A percentile compares a stretch with the other conserved stretches of the same genome.
These are phyloP conservation scores for Acanthamoeba lenticulata DNA, from an alignment of 208 protist species.

Conservation along the genomic window DNA sequence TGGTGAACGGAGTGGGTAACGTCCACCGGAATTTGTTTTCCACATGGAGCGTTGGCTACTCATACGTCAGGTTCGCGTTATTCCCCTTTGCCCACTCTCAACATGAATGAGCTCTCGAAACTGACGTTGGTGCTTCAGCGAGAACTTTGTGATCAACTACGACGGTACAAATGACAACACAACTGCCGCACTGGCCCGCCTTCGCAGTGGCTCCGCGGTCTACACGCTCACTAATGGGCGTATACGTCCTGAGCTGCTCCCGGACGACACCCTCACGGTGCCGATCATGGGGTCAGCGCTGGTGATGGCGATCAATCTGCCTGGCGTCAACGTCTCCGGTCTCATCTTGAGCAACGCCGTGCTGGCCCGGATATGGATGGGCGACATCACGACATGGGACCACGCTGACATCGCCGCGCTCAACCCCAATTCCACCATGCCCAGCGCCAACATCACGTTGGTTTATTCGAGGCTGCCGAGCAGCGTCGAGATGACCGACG, in stretches of 20 bases:
- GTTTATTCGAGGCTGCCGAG: not conserved
- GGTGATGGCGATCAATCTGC: not conserved
- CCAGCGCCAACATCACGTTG: not conserved
- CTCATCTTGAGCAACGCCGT: not conserved
- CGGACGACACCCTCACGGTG: not conserved
- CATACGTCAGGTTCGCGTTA: not conserved
- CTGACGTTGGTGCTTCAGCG: no score
- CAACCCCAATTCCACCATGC: not conserved
- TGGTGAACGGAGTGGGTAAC: not conserved
- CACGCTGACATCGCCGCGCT: not conserved
- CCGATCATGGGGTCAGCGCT: not conserved
- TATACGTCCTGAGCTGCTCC: not conserved
- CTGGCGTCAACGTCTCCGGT: not conserved
- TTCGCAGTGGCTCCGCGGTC: not conserved
- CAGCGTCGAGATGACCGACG: not conserved
- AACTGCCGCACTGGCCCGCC: not conserved
- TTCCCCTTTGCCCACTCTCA: no score
- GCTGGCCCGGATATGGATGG: not conserved
- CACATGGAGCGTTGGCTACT: not conserved
- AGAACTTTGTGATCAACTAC: not conserved
- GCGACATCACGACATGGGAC: no score
- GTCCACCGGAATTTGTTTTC: not conserved
- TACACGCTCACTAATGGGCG: not conserved
- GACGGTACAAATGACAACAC: not conserved
- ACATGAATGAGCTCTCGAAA: no score